Base-by-base conservation (phyloP, 2,329 filamentous ascomycete species). In the Aspergillus luchuensis region DNA sequence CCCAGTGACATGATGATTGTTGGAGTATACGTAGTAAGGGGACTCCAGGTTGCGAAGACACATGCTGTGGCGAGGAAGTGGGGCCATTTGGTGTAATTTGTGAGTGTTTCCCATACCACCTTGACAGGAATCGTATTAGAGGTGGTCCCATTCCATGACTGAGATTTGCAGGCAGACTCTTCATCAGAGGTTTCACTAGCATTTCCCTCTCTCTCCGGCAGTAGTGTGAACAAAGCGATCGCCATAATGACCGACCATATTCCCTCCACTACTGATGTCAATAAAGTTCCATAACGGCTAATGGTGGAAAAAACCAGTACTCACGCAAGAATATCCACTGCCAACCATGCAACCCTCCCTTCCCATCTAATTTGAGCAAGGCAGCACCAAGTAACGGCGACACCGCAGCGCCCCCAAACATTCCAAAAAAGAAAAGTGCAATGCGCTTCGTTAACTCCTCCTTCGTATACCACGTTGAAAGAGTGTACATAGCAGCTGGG, bases 11-110 rank as follows among this genome's bases (percentile, higher is more conserved):
- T 76, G 5, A 60, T 63, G 2, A 70, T 68, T 33, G 61, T 69
- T 2, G 81, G 82, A 0, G 81, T 83, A 61, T 84, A 85, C 0
- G 81, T 84, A 0, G 79, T 84, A 8, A 84, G 67, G 0, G 82
- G 80, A 8, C 79, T 80, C 81, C 82, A 84, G 0, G 82, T 84
- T 1, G 81, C 80, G 60, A 84, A 85, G 4, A 83, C 81, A 17
- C 76, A 78, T 51, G 81, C 82, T 0, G 81, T 82, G 4, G 80
- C 78, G 30, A 83, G 67, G 58, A 81, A 83, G 55, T 81, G 79
- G 5, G 77, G 79, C 81, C 81, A 84, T 58, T 81, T 77, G 13
- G 71, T 74, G 57, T 80, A 77, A 56, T 83, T 76, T 11, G 70
- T 68, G 1, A 84, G 63, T 0, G 81, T 83, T 53, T 76, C 75